These are phyloP conservation scores for Raffaelea ambrosiae DNA, from an alignment of 2,329 filamentous ascomycete genomes.

Conservation along the genomic window DNA sequence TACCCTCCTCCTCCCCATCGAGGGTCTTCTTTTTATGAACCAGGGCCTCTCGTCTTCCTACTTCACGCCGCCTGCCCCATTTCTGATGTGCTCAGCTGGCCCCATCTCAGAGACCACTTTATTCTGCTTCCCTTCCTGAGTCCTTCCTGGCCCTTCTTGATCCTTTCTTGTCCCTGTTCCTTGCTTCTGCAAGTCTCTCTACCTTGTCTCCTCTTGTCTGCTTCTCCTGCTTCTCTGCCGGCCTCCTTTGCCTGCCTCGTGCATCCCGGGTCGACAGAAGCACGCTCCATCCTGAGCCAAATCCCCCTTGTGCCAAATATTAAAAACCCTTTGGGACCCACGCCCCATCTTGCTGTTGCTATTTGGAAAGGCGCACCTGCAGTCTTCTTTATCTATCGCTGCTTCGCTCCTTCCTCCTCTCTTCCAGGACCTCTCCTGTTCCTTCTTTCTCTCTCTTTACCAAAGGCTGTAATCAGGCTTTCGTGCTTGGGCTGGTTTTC, in stretches of 20 bases:
- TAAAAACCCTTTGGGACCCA: constrained; percentile 6
- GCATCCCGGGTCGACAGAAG: too few species aligned
- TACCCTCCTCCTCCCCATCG: not conserved
- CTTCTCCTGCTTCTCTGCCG: too few species aligned
- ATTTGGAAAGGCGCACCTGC: not conserved
- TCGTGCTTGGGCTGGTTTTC: too few species aligned
- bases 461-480: too few species aligned
- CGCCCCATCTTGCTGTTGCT: constrained; percentile 5
- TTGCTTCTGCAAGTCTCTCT: too few species aligned
- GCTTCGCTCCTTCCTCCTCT: not conserved
- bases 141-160: not conserved
- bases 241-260: too few species aligned
- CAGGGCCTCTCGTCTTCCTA: constrained; percentile 8
- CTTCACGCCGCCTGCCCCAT: constrained; percentile 9
- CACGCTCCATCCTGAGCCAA: too few species aligned
- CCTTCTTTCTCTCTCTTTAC: not conserved
- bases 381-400: not conserved
- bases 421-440: not conserved
- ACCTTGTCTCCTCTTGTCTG: too few species aligned
- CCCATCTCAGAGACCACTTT: not conserved
- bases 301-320: not conserved
- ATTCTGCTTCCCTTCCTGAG: not conserved
- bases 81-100: constrained; percentile 10
- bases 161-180: not conserved
- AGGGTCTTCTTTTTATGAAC: constrained; percentile 8